Percentiles rank a stretch among this genome's conserved stretches.
phyloP scores from a whole-genome alignment of 2,329 filamentous ascomycete genomes.

The Microdochium nivale region DNA sequence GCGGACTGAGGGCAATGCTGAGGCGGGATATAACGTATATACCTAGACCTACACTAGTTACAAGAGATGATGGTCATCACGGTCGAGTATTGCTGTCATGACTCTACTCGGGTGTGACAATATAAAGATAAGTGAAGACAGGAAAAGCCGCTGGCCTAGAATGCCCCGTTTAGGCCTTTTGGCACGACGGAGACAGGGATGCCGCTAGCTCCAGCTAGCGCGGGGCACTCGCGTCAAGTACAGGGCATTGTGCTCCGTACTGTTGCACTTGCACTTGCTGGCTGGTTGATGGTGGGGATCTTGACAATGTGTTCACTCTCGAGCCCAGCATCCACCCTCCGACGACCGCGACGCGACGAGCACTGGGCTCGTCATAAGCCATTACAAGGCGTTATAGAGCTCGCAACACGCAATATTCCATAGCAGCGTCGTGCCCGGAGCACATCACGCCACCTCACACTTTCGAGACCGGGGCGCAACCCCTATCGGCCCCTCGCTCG shows the following conservation, averaged over 20 bases:
- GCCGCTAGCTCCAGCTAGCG: background rate
- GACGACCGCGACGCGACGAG: background rate
- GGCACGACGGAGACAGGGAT: background rate
- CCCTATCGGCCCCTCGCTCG: too few relatives aligned
- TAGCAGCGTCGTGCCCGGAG: too few relatives aligned
- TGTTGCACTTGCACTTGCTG: background rate
- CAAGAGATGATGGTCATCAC: too few relatives aligned
- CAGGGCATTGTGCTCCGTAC: background rate
- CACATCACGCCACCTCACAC: too few relatives aligned
- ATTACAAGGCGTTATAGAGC: too few relatives aligned
- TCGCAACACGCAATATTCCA: too few relatives aligned
- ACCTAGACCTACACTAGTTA: too few relatives aligned
- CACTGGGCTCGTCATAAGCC: background rate
- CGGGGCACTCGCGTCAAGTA: background rate
- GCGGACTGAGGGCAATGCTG: background rate
- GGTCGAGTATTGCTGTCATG: too few relatives aligned
- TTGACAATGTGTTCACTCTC: constrained; percentile 1
- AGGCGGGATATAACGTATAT: too few relatives aligned
- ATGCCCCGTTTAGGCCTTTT: background rate
- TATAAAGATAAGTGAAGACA: background rate
- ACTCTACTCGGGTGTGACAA: too few relatives aligned
- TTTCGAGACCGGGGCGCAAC: too few relatives aligned
- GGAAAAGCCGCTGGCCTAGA: background rate
- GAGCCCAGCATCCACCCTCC: background rate
- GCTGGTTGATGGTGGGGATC: background rate